Evolutionary conservation across 352 stramenopile genomes (phyloP).

Genomic region (Pythium aquatile): DNA sequence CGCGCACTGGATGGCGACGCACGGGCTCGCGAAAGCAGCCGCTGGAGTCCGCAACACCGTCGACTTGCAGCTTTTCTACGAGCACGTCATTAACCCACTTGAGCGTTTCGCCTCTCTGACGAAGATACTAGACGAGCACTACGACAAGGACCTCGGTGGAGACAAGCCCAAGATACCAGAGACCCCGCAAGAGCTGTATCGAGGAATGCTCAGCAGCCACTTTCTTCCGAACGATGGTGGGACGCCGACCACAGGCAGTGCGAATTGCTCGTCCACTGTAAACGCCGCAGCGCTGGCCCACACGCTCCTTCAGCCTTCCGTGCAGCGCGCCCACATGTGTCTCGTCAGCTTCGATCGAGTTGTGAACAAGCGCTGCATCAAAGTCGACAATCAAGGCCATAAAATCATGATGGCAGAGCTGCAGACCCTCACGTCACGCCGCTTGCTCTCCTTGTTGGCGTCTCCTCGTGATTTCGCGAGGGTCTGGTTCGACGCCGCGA

Average conservation of each 20-base stretch:
- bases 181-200: conserved; percentile 4
- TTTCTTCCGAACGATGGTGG: background rate
- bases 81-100: conserved; percentile 20
- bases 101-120: conserved; percentile 13
- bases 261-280: background rate
- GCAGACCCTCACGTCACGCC: background rate
- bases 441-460: background rate
- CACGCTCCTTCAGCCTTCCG: conserved; percentile 18
- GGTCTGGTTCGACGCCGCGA: conserved; percentile 7
- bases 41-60: conserved; percentile 22
- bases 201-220: conserved; percentile 8
- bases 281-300: conserved; percentile 1
- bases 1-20: conserved; percentile 15
- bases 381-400: background rate
- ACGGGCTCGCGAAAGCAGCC: background rate
- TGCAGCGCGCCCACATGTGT: conserved; percentile 23
- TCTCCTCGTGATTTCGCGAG: background rate
- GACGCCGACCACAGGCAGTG: background rate
- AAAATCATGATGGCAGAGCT: background rate
- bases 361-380: conserved; percentile 13
- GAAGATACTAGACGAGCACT: conserved; percentile 4
- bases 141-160: background rate
- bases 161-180: background rate
- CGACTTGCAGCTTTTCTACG: conserved; percentile 37
- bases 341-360: conserved; percentile 19